Evolutionary conservation across 148 eudicot genomes (phyloP).

Genomic region (Rhododendron molle): DNA sequence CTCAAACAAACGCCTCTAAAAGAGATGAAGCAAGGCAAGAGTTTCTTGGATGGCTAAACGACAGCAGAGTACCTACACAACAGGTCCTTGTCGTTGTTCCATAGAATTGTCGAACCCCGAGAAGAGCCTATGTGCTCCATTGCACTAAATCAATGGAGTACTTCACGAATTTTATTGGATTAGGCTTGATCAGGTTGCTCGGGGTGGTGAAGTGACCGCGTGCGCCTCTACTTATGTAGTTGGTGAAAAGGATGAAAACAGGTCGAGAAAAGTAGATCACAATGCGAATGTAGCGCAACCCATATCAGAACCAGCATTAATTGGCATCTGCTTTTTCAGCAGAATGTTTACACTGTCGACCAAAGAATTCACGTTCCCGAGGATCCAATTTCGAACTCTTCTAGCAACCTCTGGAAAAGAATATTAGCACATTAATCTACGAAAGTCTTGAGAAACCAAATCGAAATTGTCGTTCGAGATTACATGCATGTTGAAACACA

Average conservation of each 20-base stretch:
- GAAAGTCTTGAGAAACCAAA: no score
- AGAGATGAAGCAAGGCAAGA: not conserved
- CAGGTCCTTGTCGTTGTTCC: no score
- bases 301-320: not conserved
- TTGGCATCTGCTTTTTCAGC: not conserved
- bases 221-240: not conserved
- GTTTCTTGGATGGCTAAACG: not conserved
- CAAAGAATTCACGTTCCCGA: not conserved
- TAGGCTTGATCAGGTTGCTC: not conserved
- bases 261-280: not conserved
- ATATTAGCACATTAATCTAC: not conserved
- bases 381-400: not conserved
- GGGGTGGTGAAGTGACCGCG: not conserved
- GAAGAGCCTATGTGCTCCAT: not conserved
- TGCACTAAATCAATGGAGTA: not conserved
- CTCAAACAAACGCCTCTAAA: not conserved
- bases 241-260: not conserved
- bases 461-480: no score
- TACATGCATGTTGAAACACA: no score
- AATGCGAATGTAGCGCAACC: not conserved
- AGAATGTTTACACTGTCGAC: not conserved
- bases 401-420: not conserved
- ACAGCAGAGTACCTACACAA: not conserved
- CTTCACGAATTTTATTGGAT: not conserved
- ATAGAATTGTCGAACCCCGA: not conserved